These are phyloP conservation scores for Yarrowia keelungensis DNA, from an alignment of 805 yeast genomes.

Conservation along the genomic window DNA sequence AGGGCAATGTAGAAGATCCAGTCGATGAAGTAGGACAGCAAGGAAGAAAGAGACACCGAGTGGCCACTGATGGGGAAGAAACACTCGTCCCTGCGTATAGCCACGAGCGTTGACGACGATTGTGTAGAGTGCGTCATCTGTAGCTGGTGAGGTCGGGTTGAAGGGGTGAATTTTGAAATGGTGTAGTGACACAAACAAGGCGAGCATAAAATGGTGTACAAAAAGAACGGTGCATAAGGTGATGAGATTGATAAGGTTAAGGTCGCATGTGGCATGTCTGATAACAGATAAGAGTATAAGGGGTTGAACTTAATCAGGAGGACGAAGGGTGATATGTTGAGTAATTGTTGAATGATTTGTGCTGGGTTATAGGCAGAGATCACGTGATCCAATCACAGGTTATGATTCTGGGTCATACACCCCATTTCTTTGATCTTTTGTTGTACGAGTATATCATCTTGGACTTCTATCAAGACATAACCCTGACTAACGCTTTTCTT, in stretches of 20 bases:
- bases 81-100: conserved; percentile 28
- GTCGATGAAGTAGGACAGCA: conserved; percentile 6
- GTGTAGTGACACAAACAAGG: background rate
- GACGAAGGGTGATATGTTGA: no score
- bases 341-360: no score
- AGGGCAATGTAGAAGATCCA: conserved; percentile 14
- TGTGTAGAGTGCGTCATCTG: conserved; percentile 11
- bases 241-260: background rate
- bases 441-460: no score
- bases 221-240: background rate
- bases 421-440: no score
- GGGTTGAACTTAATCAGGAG: background rate
- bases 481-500: no score
- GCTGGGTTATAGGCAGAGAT: no score
- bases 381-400: no score
- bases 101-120: conserved; percentile 17
- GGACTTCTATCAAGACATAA: no score
- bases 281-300: background rate
- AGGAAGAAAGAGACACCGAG: conserved; percentile 3
- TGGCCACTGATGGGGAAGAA: conserved; percentile 5
- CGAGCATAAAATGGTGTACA: background rate
- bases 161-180: no score
- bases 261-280: conserved; percentile 3
- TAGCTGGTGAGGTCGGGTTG: background rate
- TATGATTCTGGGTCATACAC: no score